phyloP scores from a whole-genome alignment of 345 rosid species.

The Bruguiera parviflora region DNA sequence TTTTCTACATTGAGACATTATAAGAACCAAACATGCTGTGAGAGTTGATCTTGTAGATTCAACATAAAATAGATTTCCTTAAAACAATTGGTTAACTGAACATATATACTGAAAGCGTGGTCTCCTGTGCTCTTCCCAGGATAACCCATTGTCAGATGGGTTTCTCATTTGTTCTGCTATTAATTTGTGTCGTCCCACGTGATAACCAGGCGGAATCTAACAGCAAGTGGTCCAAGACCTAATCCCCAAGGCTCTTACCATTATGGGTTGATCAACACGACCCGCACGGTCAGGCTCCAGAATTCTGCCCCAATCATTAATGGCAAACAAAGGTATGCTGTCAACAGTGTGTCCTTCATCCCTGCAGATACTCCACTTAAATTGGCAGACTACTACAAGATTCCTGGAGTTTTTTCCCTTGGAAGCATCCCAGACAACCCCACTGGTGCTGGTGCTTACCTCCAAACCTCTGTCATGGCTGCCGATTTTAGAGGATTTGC shows the following conservation, averaged over 20 bases:
- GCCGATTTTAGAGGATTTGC: conserved; percentile 29
- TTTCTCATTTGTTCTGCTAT: not conserved
- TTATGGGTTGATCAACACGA: conserved; percentile 31
- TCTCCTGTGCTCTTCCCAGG: not conserved
- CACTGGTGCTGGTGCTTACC: conserved; percentile 21
- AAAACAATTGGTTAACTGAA: no score
- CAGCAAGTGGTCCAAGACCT: conserved; percentile 34
- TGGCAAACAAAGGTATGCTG: conserved; percentile 32
- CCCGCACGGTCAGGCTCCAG: conserved; percentile 15
- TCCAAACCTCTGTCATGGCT: conserved; percentile 31
- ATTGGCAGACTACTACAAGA: conserved; percentile 34
- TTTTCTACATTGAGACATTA: no score
- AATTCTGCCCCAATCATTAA: conserved; percentile 31
- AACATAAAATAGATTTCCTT: no score
- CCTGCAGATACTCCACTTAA: conserved; percentile 29
- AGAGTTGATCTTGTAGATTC: no score
- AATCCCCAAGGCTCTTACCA: conserved; percentile 38
- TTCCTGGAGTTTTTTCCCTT: conserved; percentile 29
- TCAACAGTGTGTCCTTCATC: conserved; percentile 27
- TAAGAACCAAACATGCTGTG: no score
- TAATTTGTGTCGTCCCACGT: not conserved
- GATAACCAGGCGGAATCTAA: conserved; percentile 25
- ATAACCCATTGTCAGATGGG: not conserved
- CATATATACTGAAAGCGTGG: no score
- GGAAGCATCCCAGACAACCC: conserved; percentile 33